Evolutionary conservation across 1,139 yeast genomes (phyloP).

Genomic region (Yamadazyma friedrichii): DNA sequence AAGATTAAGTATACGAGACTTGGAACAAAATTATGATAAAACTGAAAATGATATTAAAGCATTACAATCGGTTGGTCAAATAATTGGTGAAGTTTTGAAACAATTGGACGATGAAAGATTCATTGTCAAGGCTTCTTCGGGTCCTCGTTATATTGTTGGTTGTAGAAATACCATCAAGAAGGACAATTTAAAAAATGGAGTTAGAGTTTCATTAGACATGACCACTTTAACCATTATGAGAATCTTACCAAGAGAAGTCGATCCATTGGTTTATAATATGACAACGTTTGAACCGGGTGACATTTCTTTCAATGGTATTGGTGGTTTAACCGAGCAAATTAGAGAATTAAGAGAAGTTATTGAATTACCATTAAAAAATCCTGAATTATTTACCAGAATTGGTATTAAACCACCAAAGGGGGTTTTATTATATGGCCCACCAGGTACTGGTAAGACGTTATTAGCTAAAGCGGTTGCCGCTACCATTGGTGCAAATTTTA

Average conservation of each 20-base stretch:
- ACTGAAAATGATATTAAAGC: slow-evolving; percentile 98
- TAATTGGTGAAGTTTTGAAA: slow-evolving; percentile 95
- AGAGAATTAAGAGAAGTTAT: slow-evolving; percentile 97
- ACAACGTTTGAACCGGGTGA: slow-evolving; percentile 97
- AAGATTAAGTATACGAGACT: slow-evolving; percentile 77
- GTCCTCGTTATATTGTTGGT: slow-evolving; percentile 97
- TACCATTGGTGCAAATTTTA: slow-evolving; percentile 96
- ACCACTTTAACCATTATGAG: slow-evolving; percentile 98
- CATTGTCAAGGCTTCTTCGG: slow-evolving; percentile 95
- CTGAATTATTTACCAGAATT: slow-evolving; percentile 91
- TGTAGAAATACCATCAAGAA: slow-evolving; percentile 91
- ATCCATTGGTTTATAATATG: slow-evolving; percentile 98
- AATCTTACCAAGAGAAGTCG: slow-evolving; percentile 95
- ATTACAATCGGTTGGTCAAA: slow-evolving; percentile 94
- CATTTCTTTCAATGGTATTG: slow-evolving; percentile 90
- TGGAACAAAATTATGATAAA: slow-evolving; percentile 83
- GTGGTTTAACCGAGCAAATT: slow-evolving; percentile 95
- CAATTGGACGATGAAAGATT: slow-evolving; percentile 93
- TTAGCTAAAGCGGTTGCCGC: slow-evolving; percentile 99
- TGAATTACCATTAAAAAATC: slow-evolving; percentile 95
- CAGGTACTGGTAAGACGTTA: slow-evolving; percentile 96
- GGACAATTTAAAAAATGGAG: slow-evolving; percentile 84
- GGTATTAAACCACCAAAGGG: slow-evolving; percentile 99
- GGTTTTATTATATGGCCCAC: slow-evolving; percentile 96
- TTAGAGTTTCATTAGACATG: slow-evolving; percentile 95